These are phyloP conservation scores for Flammula alnicola DNA, from an alignment of 1,284 basidiomycete species.

Conservation along the genomic window DNA sequence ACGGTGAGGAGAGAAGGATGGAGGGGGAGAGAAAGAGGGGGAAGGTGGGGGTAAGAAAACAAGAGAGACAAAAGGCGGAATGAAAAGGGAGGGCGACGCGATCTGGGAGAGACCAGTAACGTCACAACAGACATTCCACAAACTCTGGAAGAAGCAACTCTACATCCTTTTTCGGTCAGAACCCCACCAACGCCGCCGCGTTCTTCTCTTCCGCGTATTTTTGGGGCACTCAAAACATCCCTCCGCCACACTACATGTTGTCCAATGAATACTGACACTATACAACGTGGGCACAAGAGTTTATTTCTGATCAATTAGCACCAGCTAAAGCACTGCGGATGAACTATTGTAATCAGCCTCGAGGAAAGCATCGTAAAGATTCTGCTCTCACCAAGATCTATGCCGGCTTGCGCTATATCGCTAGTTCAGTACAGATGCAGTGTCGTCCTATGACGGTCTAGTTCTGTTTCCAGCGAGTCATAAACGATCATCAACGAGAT, in stretches of 20 bases:
- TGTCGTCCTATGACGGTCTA: no score
- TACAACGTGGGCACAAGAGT: slow-evolving; percentile 13
- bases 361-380: slow-evolving; percentile 14
- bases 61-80: slow-evolving; percentile 36
- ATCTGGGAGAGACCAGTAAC: slow-evolving; percentile 33
- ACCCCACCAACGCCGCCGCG: slow-evolving; percentile 28
- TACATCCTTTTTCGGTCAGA: slow-evolving; percentile 31
- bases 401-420: no score
- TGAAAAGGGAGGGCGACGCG: slow-evolving; percentile 25
- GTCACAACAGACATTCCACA: slow-evolving; percentile 44
- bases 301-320: slow-evolving; percentile 19
- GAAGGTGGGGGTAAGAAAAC: slow-evolving; percentile 44
- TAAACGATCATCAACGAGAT: no score
- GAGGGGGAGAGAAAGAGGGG: slow-evolving; percentile 21
- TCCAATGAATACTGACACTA: slow-evolving; percentile 2
- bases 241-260: slow-evolving; percentile 15
- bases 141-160: slow-evolving; percentile 45
- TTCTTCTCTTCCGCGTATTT: slow-evolving; percentile 23
- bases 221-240: slow-evolving; percentile 13
- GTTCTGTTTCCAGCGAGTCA: no score
- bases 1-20: slow-evolving; percentile 18
- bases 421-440: no score
- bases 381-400: no score
- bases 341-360: slow-evolving; percentile 15
- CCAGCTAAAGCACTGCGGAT: slow-evolving; percentile 17